Base-by-base conservation (phyloP, 768 basidiomycete species). In the Crepidotus variabilis region DNA sequence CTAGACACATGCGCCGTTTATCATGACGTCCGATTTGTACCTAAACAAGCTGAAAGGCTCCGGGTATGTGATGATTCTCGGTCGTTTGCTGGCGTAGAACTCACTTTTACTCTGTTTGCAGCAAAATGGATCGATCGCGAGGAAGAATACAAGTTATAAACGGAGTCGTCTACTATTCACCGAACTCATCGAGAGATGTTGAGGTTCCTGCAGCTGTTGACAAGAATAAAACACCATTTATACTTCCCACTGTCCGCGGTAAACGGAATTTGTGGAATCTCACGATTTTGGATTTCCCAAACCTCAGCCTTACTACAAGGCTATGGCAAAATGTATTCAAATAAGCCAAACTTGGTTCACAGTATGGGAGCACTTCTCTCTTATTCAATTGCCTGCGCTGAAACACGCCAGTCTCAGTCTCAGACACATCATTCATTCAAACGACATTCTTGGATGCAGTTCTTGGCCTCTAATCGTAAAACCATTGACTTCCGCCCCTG, bases 311-410 rank as follows among this genome's bases (percentile, higher is more conserved):
- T 13, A 18, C 22, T 46, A 28, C 18, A 24, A 43, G 1, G 45
- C 52, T 2, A 45, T 54, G 39, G 14, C 2, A 4, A 2, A 45
- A 2, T 54, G 39, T 47, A 23, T 54, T 2, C 16, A 47, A 22
- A 45, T 51, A 32, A 32, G 49, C 7, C 35, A 35, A 9, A 20
- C 28, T 43, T 57, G 55, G 55, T 57, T 51, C 46, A 20, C 49
- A 10, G 5, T 57, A 7, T 24, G 20, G 20, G 45, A n/a, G 50
- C 33, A 14, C 33, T 51, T 1, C 36, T 57, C 18, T 57, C 55
- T 4, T 57, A 51, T 28, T 11, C 50, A 35, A 57, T 57, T 20
- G 49, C 55, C 13, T 39, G 16, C 24, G 18, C 52, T 5, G 20
- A 36, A 23, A 57, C 55, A 4, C 34, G 24, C n/a, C 34, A 39